Conservation (phyloP, 1,284 basidiomycete genomes). For the Limonomyces culmigenus region DNA sequence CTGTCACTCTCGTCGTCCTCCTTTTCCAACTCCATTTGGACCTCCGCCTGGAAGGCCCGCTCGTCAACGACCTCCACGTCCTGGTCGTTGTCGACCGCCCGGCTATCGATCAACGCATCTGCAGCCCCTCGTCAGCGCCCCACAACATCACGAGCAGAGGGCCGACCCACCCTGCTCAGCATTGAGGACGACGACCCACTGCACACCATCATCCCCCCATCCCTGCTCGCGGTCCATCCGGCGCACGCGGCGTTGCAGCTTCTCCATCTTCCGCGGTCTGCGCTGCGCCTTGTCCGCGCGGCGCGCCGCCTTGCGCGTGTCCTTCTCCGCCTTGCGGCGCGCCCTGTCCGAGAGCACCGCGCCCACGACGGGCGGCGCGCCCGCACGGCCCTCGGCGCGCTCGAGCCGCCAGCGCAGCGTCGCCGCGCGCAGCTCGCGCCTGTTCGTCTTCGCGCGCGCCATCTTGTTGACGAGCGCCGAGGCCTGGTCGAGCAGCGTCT, state of each 20-base stretch:
- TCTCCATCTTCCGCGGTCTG: not conserved
- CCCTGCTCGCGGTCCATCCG: conserved; percentile 2
- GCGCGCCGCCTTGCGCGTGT: conserved; percentile 1
- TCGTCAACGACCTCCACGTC: not conserved
- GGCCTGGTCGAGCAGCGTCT: no score
- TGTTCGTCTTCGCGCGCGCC: no score
- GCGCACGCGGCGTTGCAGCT: conserved; percentile 1
- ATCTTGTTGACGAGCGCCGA: no score
- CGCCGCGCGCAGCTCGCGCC: no score
- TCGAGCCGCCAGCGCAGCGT: no score
- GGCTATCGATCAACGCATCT: not conserved
- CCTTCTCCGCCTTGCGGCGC: conserved; percentile 7
- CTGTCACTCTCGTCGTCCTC: not conserved
- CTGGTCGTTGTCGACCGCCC: not conserved
- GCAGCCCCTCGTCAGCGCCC: not conserved
- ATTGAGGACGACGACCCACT: conserved; percentile 11
- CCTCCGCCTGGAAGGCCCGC: not conserved
- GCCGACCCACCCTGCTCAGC: conserved; percentile 8
- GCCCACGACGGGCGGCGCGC: no score
- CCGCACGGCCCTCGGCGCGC: no score
- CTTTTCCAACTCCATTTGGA: not conserved
- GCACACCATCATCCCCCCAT: conserved; percentile 3
- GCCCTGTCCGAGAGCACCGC: no score
- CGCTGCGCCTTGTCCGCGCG: not conserved
- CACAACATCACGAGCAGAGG: not conserved